Conservation (phyloP, 1,284 basidiomycete species). For the Papiliotrema nemorosa region DNA sequence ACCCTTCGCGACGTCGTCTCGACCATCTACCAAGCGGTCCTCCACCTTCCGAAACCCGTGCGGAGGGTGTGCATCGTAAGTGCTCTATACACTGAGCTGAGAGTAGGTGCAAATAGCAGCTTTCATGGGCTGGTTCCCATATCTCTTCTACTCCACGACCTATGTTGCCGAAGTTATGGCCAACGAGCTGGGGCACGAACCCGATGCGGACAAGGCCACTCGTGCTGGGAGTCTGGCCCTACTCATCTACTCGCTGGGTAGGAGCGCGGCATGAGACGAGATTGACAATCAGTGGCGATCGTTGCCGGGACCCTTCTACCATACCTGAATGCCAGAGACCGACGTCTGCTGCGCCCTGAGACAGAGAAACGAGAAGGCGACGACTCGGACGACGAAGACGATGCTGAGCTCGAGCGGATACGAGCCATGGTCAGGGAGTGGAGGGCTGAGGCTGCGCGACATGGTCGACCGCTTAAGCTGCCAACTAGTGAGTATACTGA, state of each 20-base stretch:
- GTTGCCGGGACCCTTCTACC: slow-evolving; percentile 77
- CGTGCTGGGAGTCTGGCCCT: slow-evolving; percentile 83
- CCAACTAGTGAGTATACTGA: slow-evolving; percentile 56
- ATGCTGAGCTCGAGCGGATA: slow-evolving; percentile 66
- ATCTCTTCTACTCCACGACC: slow-evolving; percentile 91
- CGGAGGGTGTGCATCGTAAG: slow-evolving; percentile 78
- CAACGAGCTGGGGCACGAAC: slow-evolving; percentile 64
- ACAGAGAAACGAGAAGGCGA: slow-evolving; percentile 43
- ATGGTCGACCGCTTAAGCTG: slow-evolving; percentile 67
- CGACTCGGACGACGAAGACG: slow-evolving; percentile 56
- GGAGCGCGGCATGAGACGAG: no score
- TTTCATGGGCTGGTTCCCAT: slow-evolving; percentile 73
- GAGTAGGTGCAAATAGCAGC: slow-evolving; percentile 49
- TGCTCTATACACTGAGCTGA: neutral
- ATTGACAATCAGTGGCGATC: slow-evolving; percentile 66
- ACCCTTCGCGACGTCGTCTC: slow-evolving; percentile 60
- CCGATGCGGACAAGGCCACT: slow-evolving; percentile 74
- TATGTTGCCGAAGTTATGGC: slow-evolving; percentile 91
- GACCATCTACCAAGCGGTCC: slow-evolving; percentile 70
- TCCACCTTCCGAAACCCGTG: slow-evolving; percentile 74
- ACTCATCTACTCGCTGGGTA: slow-evolving; percentile 82
- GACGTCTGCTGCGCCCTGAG: slow-evolving; percentile 62
- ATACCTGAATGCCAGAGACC: slow-evolving; percentile 72
- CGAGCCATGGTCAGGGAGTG: slow-evolving; percentile 69
- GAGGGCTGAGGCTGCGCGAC: slow-evolving; percentile 71